Evolutionary conservation across 2,329 filamentous ascomycete genomes (phyloP).

Genomic region (Exophiala mesophila): DNA sequence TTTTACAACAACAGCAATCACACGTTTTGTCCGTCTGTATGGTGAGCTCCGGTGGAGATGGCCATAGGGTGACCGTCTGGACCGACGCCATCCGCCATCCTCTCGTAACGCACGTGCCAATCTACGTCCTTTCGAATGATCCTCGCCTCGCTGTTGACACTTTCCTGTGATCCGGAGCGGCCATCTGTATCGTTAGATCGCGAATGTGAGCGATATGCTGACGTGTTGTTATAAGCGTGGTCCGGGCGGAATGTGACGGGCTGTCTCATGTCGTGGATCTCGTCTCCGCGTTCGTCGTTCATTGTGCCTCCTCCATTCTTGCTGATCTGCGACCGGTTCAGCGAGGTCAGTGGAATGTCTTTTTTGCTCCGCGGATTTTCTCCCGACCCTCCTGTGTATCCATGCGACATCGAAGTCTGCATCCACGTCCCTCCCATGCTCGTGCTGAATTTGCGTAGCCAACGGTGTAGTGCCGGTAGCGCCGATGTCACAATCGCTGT

Average conservation of each 20-base stretch:
- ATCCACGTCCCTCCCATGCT: slow-evolving; percentile 11
- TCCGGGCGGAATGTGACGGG: neutral
- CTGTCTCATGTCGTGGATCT: slow-evolving; percentile 1
- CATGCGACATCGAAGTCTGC: slow-evolving; percentile 7
- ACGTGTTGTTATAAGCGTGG: slow-evolving; percentile 2
- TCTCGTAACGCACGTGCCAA: slow-evolving; percentile 11
- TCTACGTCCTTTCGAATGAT: slow-evolving; percentile 13
- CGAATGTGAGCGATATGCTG: neutral
- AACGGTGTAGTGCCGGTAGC: slow-evolving; percentile 8
- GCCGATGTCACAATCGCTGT: slow-evolving; percentile 8
- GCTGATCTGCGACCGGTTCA: neutral
- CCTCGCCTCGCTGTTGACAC: slow-evolving; percentile 11
- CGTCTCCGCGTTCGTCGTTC: slow-evolving; percentile 3
- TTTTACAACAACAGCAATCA: too few relatives aligned
- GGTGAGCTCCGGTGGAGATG: neutral
- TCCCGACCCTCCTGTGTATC: neutral
- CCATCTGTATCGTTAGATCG: slow-evolving; percentile 5
- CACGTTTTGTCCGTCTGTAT: too few relatives aligned
- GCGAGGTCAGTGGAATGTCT: neutral
- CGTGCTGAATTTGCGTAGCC: slow-evolving; percentile 7
- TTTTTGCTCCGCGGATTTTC: neutral
- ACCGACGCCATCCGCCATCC: neutral
- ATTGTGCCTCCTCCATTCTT: slow-evolving; percentile 1
- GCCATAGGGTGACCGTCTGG: neutral
- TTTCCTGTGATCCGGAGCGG: slow-evolving; percentile 10